phyloP scores from a whole-genome alignment of 768 basidiomycete species.

The Russula olivacea region DNA sequence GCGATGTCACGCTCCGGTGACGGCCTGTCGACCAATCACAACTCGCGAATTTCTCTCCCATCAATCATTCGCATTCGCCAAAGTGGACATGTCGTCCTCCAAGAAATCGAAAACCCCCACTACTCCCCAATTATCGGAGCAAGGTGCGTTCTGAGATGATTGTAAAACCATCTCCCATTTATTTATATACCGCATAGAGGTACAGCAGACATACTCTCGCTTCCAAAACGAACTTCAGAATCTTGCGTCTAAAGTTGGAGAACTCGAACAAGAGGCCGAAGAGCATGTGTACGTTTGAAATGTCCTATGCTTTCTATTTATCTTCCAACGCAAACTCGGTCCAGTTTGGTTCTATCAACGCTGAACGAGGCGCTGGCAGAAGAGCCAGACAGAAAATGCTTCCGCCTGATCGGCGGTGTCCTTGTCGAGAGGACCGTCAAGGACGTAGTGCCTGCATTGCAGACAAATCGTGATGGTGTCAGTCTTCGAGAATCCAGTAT shows the following conservation, averaged over 20 bases:
- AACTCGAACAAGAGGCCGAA: conserved; percentile 92
- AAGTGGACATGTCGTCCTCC: conserved; percentile 41
- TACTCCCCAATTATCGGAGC: conserved; percentile 53
- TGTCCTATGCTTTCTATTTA: not conserved
- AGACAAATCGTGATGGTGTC: conserved; percentile 87
- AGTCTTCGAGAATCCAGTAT: conserved; percentile 29
- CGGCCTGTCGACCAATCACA: conserved; percentile 43
- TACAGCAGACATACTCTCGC: conserved; percentile 75
- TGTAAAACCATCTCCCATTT: not conserved
- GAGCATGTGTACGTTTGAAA: conserved; percentile 74
- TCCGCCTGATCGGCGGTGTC: conserved; percentile 91
- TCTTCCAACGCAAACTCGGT: conserved; percentile 4
- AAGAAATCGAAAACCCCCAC: conserved; percentile 57
- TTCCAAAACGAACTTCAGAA: conserved; percentile 85
- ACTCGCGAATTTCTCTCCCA: conserved; percentile 27
- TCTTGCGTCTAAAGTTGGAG: conserved; percentile 91
- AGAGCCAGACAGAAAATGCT: conserved; percentile 91
- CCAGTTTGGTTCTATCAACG: conserved; percentile 82
- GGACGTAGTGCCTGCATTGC: conserved; percentile 85
- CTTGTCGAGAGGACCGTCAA: conserved; percentile 94
- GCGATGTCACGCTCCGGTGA: conserved; percentile 13
- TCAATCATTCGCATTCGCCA: not conserved
- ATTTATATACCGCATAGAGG: conserved; percentile 51
- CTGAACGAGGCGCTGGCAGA: conserved; percentile 74
- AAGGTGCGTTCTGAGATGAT: conserved; percentile 52